Percentiles rank a stretch among this genome's conserved stretches.
Conservation (phyloP, 495 filamentous ascomycete genomes). For the Cudoniella acicularis region DNA sequence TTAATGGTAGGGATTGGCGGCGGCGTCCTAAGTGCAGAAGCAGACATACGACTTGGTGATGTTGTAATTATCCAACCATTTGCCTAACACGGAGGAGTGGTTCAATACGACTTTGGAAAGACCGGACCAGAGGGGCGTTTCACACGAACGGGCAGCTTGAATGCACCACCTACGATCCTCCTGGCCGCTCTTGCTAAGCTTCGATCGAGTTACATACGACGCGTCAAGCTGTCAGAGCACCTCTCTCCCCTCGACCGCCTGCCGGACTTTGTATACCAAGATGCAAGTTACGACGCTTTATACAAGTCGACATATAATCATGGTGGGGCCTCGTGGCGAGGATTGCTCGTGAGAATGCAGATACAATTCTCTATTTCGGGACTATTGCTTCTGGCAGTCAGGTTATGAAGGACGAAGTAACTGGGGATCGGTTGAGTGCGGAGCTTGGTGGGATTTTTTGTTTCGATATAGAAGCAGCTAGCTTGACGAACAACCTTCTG, state of each 20-base stretch:
- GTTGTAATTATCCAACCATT: constrained; percentile 29
- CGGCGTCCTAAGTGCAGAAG: constrained; percentile 29
- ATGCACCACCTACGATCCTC: constrained; percentile 2
- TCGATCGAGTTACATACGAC: constrained; percentile 7
- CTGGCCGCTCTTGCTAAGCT: constrained; percentile 5
- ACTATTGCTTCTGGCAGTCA: constrained; percentile 14
- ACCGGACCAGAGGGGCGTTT: constrained; percentile 24
- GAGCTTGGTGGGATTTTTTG: constrained; percentile 4
- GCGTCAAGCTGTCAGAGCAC: constrained; percentile 7
- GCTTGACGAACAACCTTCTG: constrained; percentile 25
- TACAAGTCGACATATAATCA: constrained; percentile 7
- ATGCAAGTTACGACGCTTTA: constrained; percentile 1
- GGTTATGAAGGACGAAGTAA: constrained; percentile 20
- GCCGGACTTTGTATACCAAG: constrained; percentile 6
- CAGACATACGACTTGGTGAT: constrained; percentile 43
- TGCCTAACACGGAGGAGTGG: constrained; percentile 20
- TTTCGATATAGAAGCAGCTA: constrained; percentile 30
- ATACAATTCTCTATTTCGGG: constrained; percentile 4
- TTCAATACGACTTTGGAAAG: constrained; percentile 32
- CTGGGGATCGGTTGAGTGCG: constrained; percentile 7
- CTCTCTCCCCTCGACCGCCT: constrained; percentile 4
- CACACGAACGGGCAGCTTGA: constrained; percentile 26
- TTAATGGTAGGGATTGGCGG: constrained; percentile 45
- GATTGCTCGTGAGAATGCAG: constrained; percentile 2
- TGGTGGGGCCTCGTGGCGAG: constrained; percentile 1